Evolutionary conservation across 768 basidiomycete species (phyloP).

Genomic region (Dictyophora rubrovolvata): DNA sequence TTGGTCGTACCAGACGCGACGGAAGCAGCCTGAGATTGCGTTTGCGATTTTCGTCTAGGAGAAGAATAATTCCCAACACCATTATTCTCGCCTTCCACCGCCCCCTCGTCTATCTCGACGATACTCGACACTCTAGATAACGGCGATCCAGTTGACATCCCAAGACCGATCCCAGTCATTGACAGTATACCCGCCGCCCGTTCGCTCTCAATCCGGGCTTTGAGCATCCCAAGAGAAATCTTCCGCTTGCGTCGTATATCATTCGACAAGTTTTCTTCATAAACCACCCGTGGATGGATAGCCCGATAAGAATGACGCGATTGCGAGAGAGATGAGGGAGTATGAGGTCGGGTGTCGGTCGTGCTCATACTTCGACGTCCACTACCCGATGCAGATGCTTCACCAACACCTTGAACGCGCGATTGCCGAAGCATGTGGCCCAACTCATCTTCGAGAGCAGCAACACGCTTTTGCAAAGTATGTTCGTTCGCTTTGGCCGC

Average conservation of each 20-base stretch:
- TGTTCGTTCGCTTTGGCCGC: slow-evolving; percentile 63
- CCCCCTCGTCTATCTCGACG: slow-evolving; percentile 45
- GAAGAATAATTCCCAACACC: slow-evolving; percentile 27
- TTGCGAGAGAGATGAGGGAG: slow-evolving; percentile 22
- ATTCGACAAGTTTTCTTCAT: slow-evolving; percentile 61
- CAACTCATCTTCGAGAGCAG: slow-evolving; percentile 56
- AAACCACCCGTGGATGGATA: slow-evolving; percentile 39
- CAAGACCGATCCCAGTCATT: slow-evolving; percentile 5
- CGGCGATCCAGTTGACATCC: slow-evolving; percentile 10
- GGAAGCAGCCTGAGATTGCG: slow-evolving; percentile 16
- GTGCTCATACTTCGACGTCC: slow-evolving; percentile 31
- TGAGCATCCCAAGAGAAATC: slow-evolving; percentile 81
- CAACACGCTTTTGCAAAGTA: slow-evolving; percentile 56
- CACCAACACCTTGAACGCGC: slow-evolving; percentile 33
- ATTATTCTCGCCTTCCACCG: neutral
- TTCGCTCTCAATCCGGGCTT: slow-evolving; percentile 83
- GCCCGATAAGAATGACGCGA: neutral
- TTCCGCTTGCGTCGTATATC: slow-evolving; percentile 75
- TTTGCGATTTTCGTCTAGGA: slow-evolving; percentile 16
- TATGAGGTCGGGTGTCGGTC: slow-evolving; percentile 23
- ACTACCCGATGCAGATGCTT: slow-evolving; percentile 25
- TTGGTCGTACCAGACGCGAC: slow-evolving; percentile 3
- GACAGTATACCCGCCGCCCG: slow-evolving; percentile 27
- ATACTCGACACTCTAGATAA: slow-evolving; percentile 25
- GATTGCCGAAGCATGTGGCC: slow-evolving; percentile 38